Evolutionary conservation across 2,329 filamentous ascomycete species (phyloP).

Genomic region (Coniochaeta sp.): DNA sequence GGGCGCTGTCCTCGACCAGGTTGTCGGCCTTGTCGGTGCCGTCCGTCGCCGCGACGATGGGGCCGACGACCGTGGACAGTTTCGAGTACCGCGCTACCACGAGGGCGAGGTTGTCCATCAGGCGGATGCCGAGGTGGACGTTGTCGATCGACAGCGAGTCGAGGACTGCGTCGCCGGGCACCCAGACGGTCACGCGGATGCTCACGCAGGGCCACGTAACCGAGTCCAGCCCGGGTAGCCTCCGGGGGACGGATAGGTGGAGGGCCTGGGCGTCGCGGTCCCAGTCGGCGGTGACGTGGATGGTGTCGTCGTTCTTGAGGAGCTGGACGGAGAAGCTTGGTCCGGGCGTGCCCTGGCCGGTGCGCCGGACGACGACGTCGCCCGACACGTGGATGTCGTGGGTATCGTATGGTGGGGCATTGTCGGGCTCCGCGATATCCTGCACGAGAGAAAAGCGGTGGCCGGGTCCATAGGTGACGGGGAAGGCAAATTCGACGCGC

Average conservation of each 20-base stretch:
- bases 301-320: constrained; percentile 33
- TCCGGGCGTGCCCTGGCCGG: constrained; percentile 18
- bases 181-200: constrained; percentile 38
- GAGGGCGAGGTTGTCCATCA: constrained; percentile 32
- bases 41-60: constrained; percentile 26
- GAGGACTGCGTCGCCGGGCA: constrained; percentile 32
- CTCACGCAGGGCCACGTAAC: constrained; percentile 35
- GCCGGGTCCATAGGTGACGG: constrained; percentile 25
- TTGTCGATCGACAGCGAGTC: constrained; percentile 26
- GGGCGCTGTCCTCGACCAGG: constrained; percentile 18
- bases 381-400: constrained; percentile 32
- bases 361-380: constrained; percentile 34
- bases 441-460: constrained; percentile 34
- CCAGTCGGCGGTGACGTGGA: constrained; percentile 26
- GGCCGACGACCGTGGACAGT: constrained; percentile 30
- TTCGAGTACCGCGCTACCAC: constrained; percentile 17
- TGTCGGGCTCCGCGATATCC: constrained; percentile 12
- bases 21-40: constrained; percentile 15
- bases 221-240: constrained; percentile 18
- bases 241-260: constrained; percentile 29
- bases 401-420: constrained; percentile 10
- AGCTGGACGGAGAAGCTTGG: constrained; percentile 36
- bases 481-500: constrained; percentile 14
- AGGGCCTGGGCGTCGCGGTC: constrained; percentile 29
- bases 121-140: constrained; percentile 30